A percentile compares a stretch with the other conserved stretches of the same genome.
Conservation (phyloP, 1,284 basidiomycete species). For the Fistulinella staudtii region DNA sequence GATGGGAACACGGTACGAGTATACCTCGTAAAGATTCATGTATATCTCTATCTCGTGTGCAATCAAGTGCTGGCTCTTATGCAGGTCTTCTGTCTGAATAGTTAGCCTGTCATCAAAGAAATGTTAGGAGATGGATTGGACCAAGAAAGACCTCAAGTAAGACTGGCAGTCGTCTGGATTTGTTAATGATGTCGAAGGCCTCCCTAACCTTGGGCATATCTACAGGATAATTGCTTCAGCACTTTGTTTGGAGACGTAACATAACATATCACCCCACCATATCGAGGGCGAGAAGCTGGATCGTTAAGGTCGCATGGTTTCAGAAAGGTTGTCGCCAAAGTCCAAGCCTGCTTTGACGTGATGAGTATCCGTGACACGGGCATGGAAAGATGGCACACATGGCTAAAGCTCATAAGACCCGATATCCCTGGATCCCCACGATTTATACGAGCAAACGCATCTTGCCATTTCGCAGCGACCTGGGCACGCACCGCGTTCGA, state of each 20-base stretch:
- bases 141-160: conserved; percentile 67
- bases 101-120: conserved; percentile 2
- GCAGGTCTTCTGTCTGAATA: conserved; percentile 52
- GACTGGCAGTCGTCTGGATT: conserved; percentile 53
- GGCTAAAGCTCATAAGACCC: conserved; percentile 62
- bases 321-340: conserved; percentile 50
- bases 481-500: conserved; percentile 56
- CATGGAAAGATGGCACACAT: conserved; percentile 38
- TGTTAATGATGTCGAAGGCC: conserved; percentile 55
- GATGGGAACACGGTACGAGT: conserved; percentile 9
- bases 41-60: conserved; percentile 54
- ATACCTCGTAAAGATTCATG: conserved; percentile 60
- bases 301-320: conserved; percentile 52
- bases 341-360: conserved; percentile 54
- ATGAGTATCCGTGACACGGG: neutral
- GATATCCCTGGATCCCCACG: conserved; percentile 57
- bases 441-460: conserved; percentile 63
- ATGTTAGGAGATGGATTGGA: conserved; percentile 28
- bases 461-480: conserved; percentile 69
- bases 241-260: neutral
- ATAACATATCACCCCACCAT: conserved; percentile 32
- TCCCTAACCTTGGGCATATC: conserved; percentile 46
- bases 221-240: conserved; percentile 25
- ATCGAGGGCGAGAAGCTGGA: conserved; percentile 30
- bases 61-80: conserved; percentile 55